Evolutionary conservation across 1,139 yeast species (phyloP), one percentile per base, ranked within the genome.

Genomic region (Geotrichum klebahnii): DNA sequence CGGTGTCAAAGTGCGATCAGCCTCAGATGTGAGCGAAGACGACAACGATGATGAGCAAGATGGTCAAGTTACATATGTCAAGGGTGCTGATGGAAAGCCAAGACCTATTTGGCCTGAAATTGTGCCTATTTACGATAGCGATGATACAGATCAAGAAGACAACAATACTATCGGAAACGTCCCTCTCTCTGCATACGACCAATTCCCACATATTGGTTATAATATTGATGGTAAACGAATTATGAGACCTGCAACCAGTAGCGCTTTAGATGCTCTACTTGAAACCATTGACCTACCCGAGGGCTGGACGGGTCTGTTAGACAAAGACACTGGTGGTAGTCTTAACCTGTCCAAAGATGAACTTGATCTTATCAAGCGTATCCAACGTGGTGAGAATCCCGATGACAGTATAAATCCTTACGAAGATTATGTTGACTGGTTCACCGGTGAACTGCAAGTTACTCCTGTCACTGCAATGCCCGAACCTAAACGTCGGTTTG

Each of bases 271-370:
- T 64, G 84, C 83, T 60, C 75, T 92, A 57, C 73, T 94, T 57
- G 98, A 92, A 62, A 75, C 82, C 28, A 92, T 94, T 57, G 98
- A 92, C 56, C 75, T 92, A 57, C 98, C 97, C 10, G 95, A 86
- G 69, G 98, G 98, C 33, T 92, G 97, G 97, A 94, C 98, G 9
- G 99, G 99, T 42, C 75, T 94, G 57, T 72, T 92, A 53, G 97
- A 92, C 68, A 87, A 88, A 64, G 78, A 82, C 60, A 88, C 97
- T 8, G 99, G 98, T 56, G 71, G 82, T n/a, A 77, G 88, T 45
- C 77, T 92, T 70, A 89, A 92, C 61, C 74, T 92, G 56, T 80
- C 89, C n/a, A 77, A 78, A 53, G 97, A 92, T 64, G 98, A 92
- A 69, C 76, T 90, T 61, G 96, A 90, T 57, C 76, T 94, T 57